Evolutionary conservation across 2,329 filamentous ascomycete species (phyloP), one percentile per base, ranked within the genome.

Genomic region (Scortechinia acanthostroma): DNA sequence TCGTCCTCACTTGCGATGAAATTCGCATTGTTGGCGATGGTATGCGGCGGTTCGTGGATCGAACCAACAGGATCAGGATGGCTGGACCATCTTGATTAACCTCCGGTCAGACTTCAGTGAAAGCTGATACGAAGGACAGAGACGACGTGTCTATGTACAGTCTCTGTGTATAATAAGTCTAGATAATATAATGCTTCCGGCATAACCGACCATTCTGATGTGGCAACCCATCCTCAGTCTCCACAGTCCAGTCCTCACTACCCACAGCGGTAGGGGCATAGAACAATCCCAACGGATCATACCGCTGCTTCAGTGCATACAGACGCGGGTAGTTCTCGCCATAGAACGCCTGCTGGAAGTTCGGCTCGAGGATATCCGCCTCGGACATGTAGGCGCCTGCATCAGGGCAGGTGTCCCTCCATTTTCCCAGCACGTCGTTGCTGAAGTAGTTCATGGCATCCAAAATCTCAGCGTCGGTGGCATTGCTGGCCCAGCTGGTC

Each of bases 231-330:
- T 47, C 50, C 45, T 49, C 40, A 22, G 50, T 43, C 37, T 43
- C 45, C 43, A 52, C 46, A 22, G 46, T 42, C 57, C 64, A 67
- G 33, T 65, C 55, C 48, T 66, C 64, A 4, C 58, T 61, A 0
- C 64, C 64, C 4, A 66, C 61, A 16, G 60, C 62, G 16, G 57
- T 61, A 22, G 59, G 56, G 4, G 59, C 56, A 42, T 63, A 64
- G 21, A 66, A 62, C 0, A 66, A 43, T 4, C 58, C 56, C 21
- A 52, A 53, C n/a, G 62, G 61, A 14, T 66, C 62, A 17, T 59
- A 48, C 47, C 58, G 49, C 48, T 61, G 55, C 55, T 66, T 66
- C 1, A 66, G 46, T 40, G 52, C 22, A 23, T 62, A 62, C 5
- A 66, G 44, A 21, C 55, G 52, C 22, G 53, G 48, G 25, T 66